Base-by-base conservation (phyloP, 2,329 filamentous ascomycete species). In the Epicoccum nigrum region DNA sequence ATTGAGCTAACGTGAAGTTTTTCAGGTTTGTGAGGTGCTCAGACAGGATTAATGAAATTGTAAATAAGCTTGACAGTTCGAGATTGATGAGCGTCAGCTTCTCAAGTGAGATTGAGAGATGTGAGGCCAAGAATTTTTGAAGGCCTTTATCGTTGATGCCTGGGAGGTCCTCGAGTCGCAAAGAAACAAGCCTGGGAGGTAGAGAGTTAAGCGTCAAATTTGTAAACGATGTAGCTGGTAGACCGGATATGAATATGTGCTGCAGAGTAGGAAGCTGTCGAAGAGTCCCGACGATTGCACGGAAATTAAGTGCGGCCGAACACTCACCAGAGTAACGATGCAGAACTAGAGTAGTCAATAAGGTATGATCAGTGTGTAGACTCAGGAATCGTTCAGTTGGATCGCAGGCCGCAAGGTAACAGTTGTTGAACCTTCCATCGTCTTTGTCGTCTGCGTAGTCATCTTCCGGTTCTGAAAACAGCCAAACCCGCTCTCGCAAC, bases 61-160 rank as follows among this genome's bases (percentile, higher is more conserved):
- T 79, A 15, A 76, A 68, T 9, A 85, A 60, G 13, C 77, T 81
- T 7, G 72, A 70, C n/a, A 85, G 70, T 43, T 83, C 77, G 35
- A 83, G 76, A 50, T 83, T 76, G 39, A 85, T 74, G 12, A 86
- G 65, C 13, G 75, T 74, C 28, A 86, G 67, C 1, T 70, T 76
- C 48, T 77, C 70, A 7, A 85, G 68, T 0, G 73, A 72, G 2
- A 55, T 65, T 7, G 79, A 77, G 33, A 77, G 73, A 3, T 74
- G 70, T 5, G 78, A 79, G 11, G 74, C 75, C 5, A 77, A 72
- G 55, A 83, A 82, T 30, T 79, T 77, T 7, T 77, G 72, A 25
- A 86, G 69, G 9, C 83, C 83, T 34, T 76, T 73, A 51, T 84
- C 83, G 2, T 80, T 83, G 34, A 86, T 64, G 2, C 83, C 83